Percentiles rank a stretch among this genome's conserved stretches.
Evolutionary conservation across 768 basidiomycete species (phyloP).

Genomic region (Pholiota molesta): DNA sequence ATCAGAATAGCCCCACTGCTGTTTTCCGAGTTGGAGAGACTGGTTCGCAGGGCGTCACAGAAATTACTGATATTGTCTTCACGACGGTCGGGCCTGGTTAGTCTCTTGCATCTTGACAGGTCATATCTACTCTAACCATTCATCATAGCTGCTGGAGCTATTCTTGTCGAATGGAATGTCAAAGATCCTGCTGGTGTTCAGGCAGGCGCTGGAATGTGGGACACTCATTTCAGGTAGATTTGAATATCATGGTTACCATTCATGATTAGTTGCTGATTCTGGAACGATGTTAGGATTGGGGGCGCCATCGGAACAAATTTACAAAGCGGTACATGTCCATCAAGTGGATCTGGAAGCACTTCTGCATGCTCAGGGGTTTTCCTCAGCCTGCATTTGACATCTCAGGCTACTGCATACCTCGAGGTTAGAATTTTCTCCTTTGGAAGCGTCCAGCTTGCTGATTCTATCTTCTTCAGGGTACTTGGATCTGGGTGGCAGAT

Average conservation of each 20-base stretch:
- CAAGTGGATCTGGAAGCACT: conserved; percentile 41
- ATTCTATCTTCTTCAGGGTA: conserved; percentile 43
- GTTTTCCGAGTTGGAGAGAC: conserved; percentile 54
- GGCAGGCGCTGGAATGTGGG: conserved; percentile 60
- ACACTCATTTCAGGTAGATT: conserved; percentile 42
- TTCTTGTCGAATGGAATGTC: conserved; percentile 71
- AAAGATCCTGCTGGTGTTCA: conserved; percentile 52
- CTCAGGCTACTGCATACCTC: conserved; percentile 56
- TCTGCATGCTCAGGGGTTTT: conserved; percentile 65
- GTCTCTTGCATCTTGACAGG: conserved; percentile 4
- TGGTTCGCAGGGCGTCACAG: conserved; percentile 54
- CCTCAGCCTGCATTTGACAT: conserved; percentile 63
- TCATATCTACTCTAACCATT: background rate
- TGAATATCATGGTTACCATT: background rate
- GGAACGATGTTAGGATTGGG: conserved; percentile 29
- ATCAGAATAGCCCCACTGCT: conserved; percentile 44
- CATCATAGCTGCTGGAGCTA: conserved; percentile 24
- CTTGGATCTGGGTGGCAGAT: conserved; percentile 83
- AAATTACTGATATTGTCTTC: conserved; percentile 69
- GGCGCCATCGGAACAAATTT: conserved; percentile 56
- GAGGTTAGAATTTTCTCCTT: conserved; percentile 44
- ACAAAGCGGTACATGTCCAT: conserved; percentile 47
- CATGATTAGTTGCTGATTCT: conserved; percentile 27
- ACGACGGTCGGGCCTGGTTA: conserved; percentile 55
- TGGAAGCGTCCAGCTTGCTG: background rate